phyloP scores from a whole-genome alignment of 202 grass and related monocot species.

The Panicum hallii region DNA sequence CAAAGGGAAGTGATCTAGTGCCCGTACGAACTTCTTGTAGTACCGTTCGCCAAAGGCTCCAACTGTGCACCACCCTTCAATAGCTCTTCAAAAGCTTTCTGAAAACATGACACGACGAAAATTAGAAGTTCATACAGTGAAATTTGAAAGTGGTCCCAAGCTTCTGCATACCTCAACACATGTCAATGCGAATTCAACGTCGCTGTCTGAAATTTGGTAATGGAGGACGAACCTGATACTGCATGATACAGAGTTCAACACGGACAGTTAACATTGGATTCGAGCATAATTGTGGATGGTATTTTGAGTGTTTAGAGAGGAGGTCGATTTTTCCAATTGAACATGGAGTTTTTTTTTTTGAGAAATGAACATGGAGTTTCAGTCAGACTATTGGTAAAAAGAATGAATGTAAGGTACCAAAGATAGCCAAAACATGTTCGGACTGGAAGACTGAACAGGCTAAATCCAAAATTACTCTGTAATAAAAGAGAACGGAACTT shows the following conservation, averaged over 20 bases:
- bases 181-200: conserved; percentile 71
- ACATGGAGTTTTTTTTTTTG: neutral
- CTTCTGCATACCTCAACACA: conserved; percentile 66
- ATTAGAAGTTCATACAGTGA: neutral
- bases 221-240: conserved; percentile 88
- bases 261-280: neutral
- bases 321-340: neutral
- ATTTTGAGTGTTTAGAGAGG: neutral
- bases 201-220: conserved; percentile 90
- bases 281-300: neutral
- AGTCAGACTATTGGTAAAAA: neutral
- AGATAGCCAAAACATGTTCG: neutral
- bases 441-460: neutral
- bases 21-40: conserved; percentile 47
- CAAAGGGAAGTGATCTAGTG: conserved; percentile 40
- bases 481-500: neutral
- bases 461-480: neutral
- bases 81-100: conserved; percentile 78
- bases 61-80: conserved; percentile 41
- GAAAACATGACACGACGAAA: conserved; percentile 5
- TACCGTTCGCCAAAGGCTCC: conserved; percentile 45
- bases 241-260: conserved; percentile 35
- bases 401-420: neutral
- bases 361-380: neutral
- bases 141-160: neutral